These are phyloP conservation scores for Calocybe gambosa DNA, from an alignment of 1,284 basidiomycete species.

Conservation along the genomic window DNA sequence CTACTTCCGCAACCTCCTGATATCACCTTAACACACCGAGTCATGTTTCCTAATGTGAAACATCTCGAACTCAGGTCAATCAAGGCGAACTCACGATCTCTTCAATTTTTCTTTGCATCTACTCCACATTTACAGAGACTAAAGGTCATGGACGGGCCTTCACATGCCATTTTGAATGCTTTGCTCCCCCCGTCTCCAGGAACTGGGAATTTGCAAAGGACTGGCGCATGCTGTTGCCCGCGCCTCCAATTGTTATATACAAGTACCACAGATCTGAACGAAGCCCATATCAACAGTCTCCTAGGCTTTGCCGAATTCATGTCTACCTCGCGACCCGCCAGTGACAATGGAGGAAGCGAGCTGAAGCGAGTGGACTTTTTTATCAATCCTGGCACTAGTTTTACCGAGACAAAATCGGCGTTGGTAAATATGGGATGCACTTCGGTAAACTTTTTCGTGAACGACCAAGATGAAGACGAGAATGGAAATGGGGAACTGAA, in stretches of 20 bases:
- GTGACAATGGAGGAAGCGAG: conserved; percentile 14
- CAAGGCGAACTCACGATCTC: conserved; percentile 5
- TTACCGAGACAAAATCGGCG: conserved; percentile 15
- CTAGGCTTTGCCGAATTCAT: too few species aligned
- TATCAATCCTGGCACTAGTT: conserved; percentile 13
- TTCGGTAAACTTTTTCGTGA: conserved; percentile 15
- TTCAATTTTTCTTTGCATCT: conserved; percentile 26
- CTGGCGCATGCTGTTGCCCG: conserved; percentile 24
- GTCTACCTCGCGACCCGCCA: too few species aligned
- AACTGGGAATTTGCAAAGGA: too few species aligned
- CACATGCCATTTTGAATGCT: conserved; percentile 20
- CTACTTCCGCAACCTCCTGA: too few species aligned
- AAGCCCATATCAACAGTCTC: neutral
- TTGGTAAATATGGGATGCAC: conserved; percentile 18
- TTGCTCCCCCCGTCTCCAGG: too few species aligned
- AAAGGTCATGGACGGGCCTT: conserved; percentile 28
- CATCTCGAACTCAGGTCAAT: too few species aligned
- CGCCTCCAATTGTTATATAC: conserved; percentile 18
- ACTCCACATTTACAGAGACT: conserved; percentile 26
- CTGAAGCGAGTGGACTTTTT: conserved; percentile 27
- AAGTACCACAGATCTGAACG: neutral
- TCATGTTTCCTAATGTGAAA: too few species aligned
- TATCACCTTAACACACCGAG: too few species aligned
- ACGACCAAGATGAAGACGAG: too few species aligned
- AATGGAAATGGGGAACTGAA: too few species aligned